Base-by-base conservation (phyloP, 139 green algal species). In the Picochlorum sp. region DNA sequence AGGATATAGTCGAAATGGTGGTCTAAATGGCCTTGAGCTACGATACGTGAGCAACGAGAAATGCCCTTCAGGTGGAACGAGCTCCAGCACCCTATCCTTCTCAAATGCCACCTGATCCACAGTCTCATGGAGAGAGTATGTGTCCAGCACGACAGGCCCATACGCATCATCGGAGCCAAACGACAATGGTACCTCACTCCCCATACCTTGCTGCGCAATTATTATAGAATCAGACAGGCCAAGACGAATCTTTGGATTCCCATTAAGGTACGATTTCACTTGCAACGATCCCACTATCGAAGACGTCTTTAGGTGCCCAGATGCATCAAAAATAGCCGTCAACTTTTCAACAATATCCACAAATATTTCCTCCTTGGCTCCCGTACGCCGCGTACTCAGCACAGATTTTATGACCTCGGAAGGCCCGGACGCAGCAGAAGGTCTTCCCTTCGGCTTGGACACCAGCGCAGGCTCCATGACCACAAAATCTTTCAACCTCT, bases 311-410 rank as follows among this genome's bases (percentile, higher is more conserved):
- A 92, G 64, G 61, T 87, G 82, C 18, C 92, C 91, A 13, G 44
- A 68, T 16, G 86, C 65, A 40, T 87, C 91, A 74, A 98, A 97
- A 31, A 86, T 94, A 57, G 84, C 83, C 6, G 69, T 88, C 36
- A 99, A 61, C 16, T 87, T 87, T 80, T 99, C 93, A 28, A 99
- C 86, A 31, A 99, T 82, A 64, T 99, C 93, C 29, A 99, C 89
- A 69, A 97, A 99, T 37, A 99, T 96, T 76, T 98, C 93, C 44
- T 75, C 67, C 45, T 67, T 69, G 39, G 54, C 57, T 13, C 61
- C 52, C 7, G 86, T 91, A 2, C 86, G 68, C 9, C 47, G 64
- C 0, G 87, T 95, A 66, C 91, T 84, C 67, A 95, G 68, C 45
- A 95, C 86, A 1, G 54, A 78, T 65, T 95, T 95, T 68, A 91